Percentiles rank a stretch among this genome's conserved stretches.
Conservation (phyloP, 2,329 filamentous ascomycete genomes). For the Diaporthe ilicicola region DNA sequence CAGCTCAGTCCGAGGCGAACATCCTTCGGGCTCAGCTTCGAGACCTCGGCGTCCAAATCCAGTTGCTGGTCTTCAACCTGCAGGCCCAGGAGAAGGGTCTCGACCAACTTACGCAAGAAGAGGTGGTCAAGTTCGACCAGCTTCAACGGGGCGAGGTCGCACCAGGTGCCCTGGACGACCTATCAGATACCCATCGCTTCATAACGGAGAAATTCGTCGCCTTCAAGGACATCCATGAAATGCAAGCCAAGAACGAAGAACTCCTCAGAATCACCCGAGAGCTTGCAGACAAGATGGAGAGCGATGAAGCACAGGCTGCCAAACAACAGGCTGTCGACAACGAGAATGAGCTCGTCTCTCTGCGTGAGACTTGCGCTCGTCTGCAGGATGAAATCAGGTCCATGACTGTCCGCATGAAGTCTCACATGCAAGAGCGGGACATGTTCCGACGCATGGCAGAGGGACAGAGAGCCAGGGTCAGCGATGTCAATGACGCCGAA, state of each 20-base stretch:
- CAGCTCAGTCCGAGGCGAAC: conserved; percentile 72
- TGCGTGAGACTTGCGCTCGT: conserved; percentile 43
- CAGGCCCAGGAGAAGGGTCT: conserved; percentile 83
- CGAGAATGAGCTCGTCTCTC: conserved; percentile 74
- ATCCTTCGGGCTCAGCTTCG: conserved; percentile 87
- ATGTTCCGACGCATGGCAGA: conserved; percentile 97
- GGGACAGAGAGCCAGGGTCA: conserved; percentile 65
- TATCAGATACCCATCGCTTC: conserved; percentile 86
- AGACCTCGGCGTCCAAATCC: conserved; percentile 89
- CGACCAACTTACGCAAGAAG: conserved; percentile 74
- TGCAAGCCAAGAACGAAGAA: conserved; percentile 89
- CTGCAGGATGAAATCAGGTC: conserved; percentile 86
- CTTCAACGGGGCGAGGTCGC: conserved; percentile 79
- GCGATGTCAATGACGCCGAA: conserved; percentile 73
- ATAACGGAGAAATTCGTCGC: conserved; percentile 90
- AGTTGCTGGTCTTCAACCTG: conserved; percentile 87
- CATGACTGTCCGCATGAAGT: conserved; percentile 85
- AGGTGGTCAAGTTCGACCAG: conserved; percentile 78
- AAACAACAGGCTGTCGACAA: conserved; percentile 70
- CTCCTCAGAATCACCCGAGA: conserved; percentile 84
- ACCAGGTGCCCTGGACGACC: conserved; percentile 74
- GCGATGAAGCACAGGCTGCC: conserved; percentile 79
- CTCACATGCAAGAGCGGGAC: conserved; percentile 93
- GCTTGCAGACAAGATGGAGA: conserved; percentile 89
- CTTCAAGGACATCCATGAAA: conserved; percentile 84